Percentiles rank a stretch among this genome's conserved stretches.
phyloP scores from a whole-genome alignment of 768 basidiomycete species.

The Lactifluus subvellereus region DNA sequence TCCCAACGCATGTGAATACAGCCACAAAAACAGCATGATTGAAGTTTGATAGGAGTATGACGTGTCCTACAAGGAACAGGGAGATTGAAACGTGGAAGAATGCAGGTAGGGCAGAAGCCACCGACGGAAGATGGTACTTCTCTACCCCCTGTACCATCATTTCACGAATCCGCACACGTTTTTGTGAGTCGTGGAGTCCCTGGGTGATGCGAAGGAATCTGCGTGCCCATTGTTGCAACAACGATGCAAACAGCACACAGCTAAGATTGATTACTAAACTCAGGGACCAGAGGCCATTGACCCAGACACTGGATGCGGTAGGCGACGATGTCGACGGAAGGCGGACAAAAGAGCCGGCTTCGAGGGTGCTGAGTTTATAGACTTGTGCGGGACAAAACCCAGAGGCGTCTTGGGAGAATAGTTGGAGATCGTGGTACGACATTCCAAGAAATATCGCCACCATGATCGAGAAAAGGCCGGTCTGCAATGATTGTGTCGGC shows the following conservation, averaged over 20 bases:
- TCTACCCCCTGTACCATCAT: background rate
- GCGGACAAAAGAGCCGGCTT: background rate
- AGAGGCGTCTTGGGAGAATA: slow-evolving; percentile 9
- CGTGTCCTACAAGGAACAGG: background rate
- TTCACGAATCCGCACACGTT: slow-evolving; percentile 3
- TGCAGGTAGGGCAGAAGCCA: background rate
- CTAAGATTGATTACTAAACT: slow-evolving; percentile 3
- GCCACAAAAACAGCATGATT: background rate
- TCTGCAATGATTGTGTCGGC: background rate
- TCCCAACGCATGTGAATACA: background rate
- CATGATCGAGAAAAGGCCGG: slow-evolving; percentile 5
- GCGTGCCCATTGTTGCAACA: slow-evolving; percentile 11
- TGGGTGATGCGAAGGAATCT: slow-evolving; percentile 1
- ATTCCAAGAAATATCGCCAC: slow-evolving; percentile 4
- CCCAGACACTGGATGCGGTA: background rate
- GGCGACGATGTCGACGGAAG: background rate
- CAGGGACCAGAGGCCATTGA: background rate
- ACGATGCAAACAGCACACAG: background rate
- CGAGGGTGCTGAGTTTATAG: background rate
- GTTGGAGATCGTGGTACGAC: background rate
- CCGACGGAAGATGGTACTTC: background rate
- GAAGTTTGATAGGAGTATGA: background rate
- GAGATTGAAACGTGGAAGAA: slow-evolving; percentile 7
- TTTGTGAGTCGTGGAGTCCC: background rate
- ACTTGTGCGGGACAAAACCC: slow-evolving; percentile 8